These are phyloP conservation scores for Boletus fagicola DNA, from an alignment of 768 basidiomycete genomes.

Conservation along the genomic window DNA sequence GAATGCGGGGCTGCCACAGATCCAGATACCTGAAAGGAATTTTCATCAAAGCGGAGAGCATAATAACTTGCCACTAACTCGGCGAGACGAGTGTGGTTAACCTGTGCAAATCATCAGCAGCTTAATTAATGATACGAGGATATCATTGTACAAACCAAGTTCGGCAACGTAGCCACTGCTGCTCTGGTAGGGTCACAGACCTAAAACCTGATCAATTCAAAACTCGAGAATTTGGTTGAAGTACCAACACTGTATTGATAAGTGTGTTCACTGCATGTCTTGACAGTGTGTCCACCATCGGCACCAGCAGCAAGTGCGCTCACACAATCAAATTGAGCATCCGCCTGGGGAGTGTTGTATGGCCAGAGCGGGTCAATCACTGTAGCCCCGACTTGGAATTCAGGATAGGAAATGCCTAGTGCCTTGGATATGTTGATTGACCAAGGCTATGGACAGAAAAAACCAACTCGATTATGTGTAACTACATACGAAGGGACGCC, in stretches of 20 bases:
- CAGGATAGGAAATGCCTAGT: conserved; percentile 37
- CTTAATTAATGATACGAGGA: neutral
- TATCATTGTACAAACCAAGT: conserved; percentile 37
- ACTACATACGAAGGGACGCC: neutral
- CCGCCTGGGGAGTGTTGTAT: conserved; percentile 40
- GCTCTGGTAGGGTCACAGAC: conserved; percentile 30
- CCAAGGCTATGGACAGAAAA: conserved; percentile 39
- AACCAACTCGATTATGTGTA: neutral
- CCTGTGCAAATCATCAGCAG: conserved; percentile 30
- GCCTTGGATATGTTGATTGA: conserved; percentile 46
- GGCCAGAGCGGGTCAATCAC: conserved; percentile 53
- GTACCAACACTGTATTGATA: conserved; percentile 50
- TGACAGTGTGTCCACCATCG: conserved; percentile 40
- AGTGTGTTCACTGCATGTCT: conserved; percentile 51
- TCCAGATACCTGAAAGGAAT: conserved; percentile 45
- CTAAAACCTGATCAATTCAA: conserved; percentile 32
- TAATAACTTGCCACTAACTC: conserved; percentile 31
- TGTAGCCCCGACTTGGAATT: conserved; percentile 50
- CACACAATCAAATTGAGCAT: conserved; percentile 41
- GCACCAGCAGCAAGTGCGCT: conserved; percentile 49
- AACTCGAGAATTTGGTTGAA: conserved; percentile 29
- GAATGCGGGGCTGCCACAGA: conserved; percentile 53
- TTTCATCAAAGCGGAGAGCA: neutral
- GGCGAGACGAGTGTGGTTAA: conserved; percentile 52
- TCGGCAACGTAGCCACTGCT: conserved; percentile 48